These are phyloP conservation scores for Hibiscus mutabilis DNA, from an alignment of 345 rosid species.

Conservation along the genomic window DNA sequence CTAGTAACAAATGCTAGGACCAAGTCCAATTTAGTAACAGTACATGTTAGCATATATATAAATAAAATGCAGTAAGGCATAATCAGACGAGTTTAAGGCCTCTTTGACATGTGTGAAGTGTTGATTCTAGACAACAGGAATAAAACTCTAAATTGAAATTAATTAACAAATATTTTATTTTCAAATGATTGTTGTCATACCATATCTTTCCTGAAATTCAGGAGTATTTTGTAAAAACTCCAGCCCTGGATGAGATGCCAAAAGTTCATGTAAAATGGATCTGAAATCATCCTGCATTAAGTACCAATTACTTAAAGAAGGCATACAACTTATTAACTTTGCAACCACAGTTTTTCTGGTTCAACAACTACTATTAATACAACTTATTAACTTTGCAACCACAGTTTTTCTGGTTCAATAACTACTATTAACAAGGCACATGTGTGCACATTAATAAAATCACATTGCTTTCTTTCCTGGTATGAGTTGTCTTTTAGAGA, in stretches of 20 bases:
- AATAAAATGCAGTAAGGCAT: not conserved
- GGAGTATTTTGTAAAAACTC: constrained; percentile 76
- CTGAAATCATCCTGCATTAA: constrained; percentile 73
- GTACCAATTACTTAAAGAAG: constrained; percentile 7
- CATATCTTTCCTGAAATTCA: constrained; percentile 91
- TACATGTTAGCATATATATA: not conserved
- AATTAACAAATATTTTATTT: not conserved
- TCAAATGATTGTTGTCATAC: constrained; percentile 30
- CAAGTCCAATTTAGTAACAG: not conserved
- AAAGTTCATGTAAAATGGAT: constrained; percentile 71
- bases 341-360: not conserved
- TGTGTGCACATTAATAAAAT: not conserved
- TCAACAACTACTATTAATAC: not conserved
- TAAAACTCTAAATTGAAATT: not conserved
- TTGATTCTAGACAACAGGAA: not conserved
- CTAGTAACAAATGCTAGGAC: not conserved
- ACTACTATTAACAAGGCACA: not conserved
- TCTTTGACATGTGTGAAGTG: not conserved
- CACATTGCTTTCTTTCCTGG: not conserved
- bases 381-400: not conserved
- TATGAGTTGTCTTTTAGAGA: not conserved
- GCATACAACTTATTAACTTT: not conserved
- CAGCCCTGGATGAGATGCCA: constrained; percentile 78
- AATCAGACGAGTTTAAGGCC: not conserved
- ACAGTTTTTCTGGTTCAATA: not conserved